phyloP scores from a whole-genome alignment of 1,284 basidiomycete genomes.

The Meripilus lineatus region DNA sequence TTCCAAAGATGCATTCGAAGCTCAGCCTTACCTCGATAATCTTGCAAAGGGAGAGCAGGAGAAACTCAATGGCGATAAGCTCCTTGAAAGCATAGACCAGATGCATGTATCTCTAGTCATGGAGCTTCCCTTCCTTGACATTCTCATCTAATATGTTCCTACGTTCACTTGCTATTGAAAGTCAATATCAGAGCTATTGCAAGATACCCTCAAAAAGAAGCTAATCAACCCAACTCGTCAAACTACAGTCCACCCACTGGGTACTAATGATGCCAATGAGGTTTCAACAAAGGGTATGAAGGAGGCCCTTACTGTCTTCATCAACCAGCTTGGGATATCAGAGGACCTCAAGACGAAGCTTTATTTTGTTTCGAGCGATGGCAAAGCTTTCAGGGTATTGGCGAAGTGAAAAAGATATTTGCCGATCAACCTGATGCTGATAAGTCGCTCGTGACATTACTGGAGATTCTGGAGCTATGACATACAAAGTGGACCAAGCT shows the following conservation, averaged over 20 bases:
- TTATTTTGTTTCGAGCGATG: slow-evolving; percentile 12
- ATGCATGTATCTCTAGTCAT: slow-evolving; percentile 2
- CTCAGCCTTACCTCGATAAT: background rate
- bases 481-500: slow-evolving; percentile 18
- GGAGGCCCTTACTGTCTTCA: slow-evolving; percentile 12
- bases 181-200: background rate
- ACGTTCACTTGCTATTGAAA: background rate
- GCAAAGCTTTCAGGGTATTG: slow-evolving; percentile 13
- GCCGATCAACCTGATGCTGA: too few species aligned
- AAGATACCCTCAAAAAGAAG: slow-evolving; percentile 4
- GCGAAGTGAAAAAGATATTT: too few species aligned
- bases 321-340: slow-evolving; percentile 11
- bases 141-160: slow-evolving; percentile 11
- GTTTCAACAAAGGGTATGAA: slow-evolving; percentile 13
- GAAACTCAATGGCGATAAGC: slow-evolving; percentile 5
- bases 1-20: background rate
- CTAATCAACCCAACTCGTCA: slow-evolving; percentile 10
- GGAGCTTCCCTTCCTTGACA: slow-evolving; percentile 6
- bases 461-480: slow-evolving; percentile 13
- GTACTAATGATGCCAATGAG: slow-evolving; percentile 14
- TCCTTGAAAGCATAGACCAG: slow-evolving; percentile 9
- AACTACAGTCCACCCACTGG: slow-evolving; percentile 13
- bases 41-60: background rate
- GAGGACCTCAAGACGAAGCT: background rate
- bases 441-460: too few species aligned